Evolutionary conservation across 164 flowering plant genomes (phyloP).

Genomic region (Saururus chinensis): DNA sequence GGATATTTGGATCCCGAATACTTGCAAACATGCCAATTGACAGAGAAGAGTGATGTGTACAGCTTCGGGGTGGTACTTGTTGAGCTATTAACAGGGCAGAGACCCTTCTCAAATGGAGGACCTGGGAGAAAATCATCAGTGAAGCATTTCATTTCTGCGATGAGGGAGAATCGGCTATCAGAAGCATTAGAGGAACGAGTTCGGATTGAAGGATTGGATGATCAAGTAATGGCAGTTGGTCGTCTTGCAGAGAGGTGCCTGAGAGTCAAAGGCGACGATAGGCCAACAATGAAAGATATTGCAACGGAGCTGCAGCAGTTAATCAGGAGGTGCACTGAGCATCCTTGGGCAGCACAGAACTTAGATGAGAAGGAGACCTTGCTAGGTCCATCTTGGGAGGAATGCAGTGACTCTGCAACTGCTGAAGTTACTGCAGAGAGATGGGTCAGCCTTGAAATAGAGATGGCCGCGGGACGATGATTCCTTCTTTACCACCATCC

Average conservation of each 20-base stretch:
- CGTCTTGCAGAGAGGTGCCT: slow-evolving; percentile 3
- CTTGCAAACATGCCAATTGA: slow-evolving; percentile 3
- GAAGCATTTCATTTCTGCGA: not conserved
- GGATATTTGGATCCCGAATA: slow-evolving; percentile 6
- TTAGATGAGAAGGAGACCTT: not conserved
- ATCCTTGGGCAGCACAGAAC: not conserved
- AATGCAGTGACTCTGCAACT: not conserved
- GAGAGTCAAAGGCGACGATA: slow-evolving; percentile 4
- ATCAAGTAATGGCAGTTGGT: not conserved
- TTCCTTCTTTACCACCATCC: too few species aligned
- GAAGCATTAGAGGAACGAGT: not conserved
- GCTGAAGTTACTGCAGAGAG: not conserved
- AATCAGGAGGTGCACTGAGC: not conserved
- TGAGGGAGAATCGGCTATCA: not conserved
- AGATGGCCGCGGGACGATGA: not conserved
- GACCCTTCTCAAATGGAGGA: not conserved
- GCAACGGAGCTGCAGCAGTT: not conserved
- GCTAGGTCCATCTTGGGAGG: not conserved
- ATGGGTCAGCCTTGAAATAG: not conserved
- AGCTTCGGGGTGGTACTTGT: slow-evolving; percentile 3
- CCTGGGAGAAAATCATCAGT: not conserved
- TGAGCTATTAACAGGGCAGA: slow-evolving; percentile 1
- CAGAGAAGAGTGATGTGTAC: slow-evolving; percentile 3
- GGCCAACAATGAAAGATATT: slow-evolving; percentile 7
- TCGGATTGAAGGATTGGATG: not conserved